Evolutionary conservation across 208 protist species (phyloP).

Genomic region (Trypanosoma grayi): DNA sequence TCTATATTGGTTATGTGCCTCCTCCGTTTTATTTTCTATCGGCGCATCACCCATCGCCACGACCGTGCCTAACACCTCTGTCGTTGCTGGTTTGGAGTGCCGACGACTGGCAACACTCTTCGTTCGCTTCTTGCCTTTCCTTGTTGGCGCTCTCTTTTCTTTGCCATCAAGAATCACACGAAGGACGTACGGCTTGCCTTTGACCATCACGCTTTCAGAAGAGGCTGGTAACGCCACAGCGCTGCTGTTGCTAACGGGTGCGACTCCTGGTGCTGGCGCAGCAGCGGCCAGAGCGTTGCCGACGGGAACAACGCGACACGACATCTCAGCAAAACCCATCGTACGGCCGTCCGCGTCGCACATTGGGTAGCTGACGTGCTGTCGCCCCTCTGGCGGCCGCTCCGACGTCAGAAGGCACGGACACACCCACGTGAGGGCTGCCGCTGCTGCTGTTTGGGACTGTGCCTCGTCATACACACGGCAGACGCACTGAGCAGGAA

Average conservation of each 20-base stretch:
- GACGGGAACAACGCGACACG: constrained; percentile 49
- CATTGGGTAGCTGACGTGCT: constrained; percentile 54
- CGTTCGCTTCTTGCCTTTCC: not conserved
- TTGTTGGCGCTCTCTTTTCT: not conserved
- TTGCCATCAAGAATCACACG: constrained; percentile 69
- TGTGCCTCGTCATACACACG: constrained; percentile 20
- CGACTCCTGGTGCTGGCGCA: not conserved
- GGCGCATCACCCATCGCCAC: not conserved
- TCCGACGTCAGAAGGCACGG: constrained; percentile 30
- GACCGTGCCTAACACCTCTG: not conserved
- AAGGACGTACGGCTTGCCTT: constrained; percentile 79
- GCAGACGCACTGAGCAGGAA: constrained; percentile 65
- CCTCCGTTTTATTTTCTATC: not conserved
- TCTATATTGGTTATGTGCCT: not conserved
- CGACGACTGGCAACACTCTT: not conserved
- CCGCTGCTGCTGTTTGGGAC: not conserved
- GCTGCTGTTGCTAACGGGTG: not conserved
- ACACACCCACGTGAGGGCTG: constrained; percentile 29
- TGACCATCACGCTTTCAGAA: not conserved
- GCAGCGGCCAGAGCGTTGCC: not conserved
- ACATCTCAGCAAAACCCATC: constrained; percentile 82
- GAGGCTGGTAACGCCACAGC: not conserved
- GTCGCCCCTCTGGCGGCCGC: constrained; percentile 4
- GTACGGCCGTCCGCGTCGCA: constrained; percentile 32
- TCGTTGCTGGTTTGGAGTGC: not conserved